Base-by-base conservation (phyloP, 768 basidiomycete genomes). In the Pisolithus marmoratus region DNA sequence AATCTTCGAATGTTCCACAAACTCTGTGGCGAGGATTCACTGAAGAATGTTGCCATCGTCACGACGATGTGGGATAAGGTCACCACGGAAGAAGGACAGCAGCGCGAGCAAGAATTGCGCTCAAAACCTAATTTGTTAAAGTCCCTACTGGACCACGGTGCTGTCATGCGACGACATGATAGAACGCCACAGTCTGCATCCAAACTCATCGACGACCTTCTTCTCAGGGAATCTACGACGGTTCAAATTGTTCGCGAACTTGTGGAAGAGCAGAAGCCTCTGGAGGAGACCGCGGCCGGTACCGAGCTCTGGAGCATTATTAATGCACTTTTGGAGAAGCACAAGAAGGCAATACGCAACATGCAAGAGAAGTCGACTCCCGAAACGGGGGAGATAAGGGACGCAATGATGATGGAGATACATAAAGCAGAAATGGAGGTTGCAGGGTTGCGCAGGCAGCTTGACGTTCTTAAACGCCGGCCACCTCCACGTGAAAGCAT, bases 51-150 rank as follows among this genome's bases (percentile, higher is more conserved):
- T n/a, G 60, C 73, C 8, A 69, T 78, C 42, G 69, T 70, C 38
- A 76, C 76, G 4, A 77, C 67, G 15, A 76, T 72, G 73, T 76
- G 75, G 75, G 68, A 63, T n/a, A 55, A 66, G 37, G 64, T 72
- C 29, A 59, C 55, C 8, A 40, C 46, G 17, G 58, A 60, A 5
- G 49, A 65, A 1, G 70, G 67, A 12, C 41, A 58, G 36, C 58
- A 57, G 7, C 63, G 78, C 37, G 76, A 79, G 55, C 38, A 52
- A 19, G 75, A 78, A 52, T 67, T 41, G 20, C 8, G 2, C 8
- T 19, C 40, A 20, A 22, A 8, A 3, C 7, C 22, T 22, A 22
- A 20, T 22, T 20, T 41, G 1, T 41, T 41, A 19, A 41, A 41
- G 19, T 15, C 40, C 19, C 19, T 41, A 41, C 20, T 41, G 40